phyloP scores from a whole-genome alignment of 108 stramenopile genomes.

The Nannochloropsis gaditana region DNA sequence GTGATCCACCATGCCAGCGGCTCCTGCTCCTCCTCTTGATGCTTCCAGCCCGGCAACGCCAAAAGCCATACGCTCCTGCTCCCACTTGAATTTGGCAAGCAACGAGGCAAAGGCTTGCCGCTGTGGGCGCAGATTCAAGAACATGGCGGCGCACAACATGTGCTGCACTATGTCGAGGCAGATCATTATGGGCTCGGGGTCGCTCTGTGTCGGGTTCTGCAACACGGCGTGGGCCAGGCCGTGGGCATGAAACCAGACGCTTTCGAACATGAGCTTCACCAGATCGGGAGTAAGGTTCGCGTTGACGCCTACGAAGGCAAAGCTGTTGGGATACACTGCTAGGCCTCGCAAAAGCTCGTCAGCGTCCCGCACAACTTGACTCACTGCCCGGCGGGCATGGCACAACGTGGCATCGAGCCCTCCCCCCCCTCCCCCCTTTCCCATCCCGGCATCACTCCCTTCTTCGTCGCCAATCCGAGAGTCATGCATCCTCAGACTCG shows the following conservation, averaged over 20 bases:
- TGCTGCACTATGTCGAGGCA: conserved; percentile 68
- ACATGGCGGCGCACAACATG: conserved; percentile 67
- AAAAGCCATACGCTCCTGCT: background rate
- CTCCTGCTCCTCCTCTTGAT: background rate
- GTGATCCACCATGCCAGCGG: background rate
- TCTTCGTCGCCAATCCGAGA: background rate
- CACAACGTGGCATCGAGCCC: background rate
- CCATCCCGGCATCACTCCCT: background rate
- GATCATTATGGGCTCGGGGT: conserved; percentile 46
- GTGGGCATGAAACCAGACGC: conserved; percentile 47
- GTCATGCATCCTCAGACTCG: background rate
- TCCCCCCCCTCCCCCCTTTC: background rate
- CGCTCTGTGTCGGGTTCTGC: conserved; percentile 24
- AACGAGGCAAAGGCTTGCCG: conserved; percentile 35
- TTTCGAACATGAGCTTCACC: conserved; percentile 52
- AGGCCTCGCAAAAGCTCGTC: conserved; percentile 52
- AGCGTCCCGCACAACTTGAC: conserved; percentile 20
- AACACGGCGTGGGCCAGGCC: conserved; percentile 32
- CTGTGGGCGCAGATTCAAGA: conserved; percentile 69
- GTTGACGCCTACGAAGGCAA: conserved; percentile 45
- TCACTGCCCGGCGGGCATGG: no score
- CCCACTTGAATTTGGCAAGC: conserved; percentile 32
- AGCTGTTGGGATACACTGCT: conserved; percentile 47
- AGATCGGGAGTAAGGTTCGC: conserved; percentile 49
- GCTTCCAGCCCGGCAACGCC: background rate